These are phyloP conservation scores for Aureobasidium zeae DNA, from an alignment of 2,329 filamentous ascomycete species.

Conservation along the genomic window DNA sequence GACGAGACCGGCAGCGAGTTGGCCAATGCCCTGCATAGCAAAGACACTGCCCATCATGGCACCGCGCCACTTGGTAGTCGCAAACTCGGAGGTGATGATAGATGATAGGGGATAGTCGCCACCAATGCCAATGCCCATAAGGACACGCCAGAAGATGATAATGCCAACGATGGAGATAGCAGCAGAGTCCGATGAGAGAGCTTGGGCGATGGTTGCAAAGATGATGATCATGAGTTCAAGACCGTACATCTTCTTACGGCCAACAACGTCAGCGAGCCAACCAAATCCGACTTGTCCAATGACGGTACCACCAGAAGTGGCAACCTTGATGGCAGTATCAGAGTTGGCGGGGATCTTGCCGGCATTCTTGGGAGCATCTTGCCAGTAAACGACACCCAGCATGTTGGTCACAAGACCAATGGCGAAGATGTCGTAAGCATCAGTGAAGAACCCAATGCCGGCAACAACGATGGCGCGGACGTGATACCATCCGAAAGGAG, in stretches of 20 bases:
- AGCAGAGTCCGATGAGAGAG: constrained; percentile 54
- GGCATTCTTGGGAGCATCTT: constrained; percentile 29
- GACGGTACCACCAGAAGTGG: constrained; percentile 75
- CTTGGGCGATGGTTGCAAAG: constrained; percentile 64
- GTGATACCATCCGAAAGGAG: constrained; percentile 77
- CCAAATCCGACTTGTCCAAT: constrained; percentile 75
- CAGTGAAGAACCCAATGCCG: constrained; percentile 82
- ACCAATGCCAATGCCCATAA: constrained; percentile 72
- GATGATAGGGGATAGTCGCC: constrained; percentile 73
- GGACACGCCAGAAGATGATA: constrained; percentile 71
- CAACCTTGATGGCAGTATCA: constrained; percentile 77
- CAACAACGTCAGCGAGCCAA: constrained; percentile 65
- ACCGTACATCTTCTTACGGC: constrained; percentile 78
- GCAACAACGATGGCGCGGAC: constrained; percentile 67
- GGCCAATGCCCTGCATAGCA: constrained; percentile 78
- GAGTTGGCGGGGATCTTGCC: constrained; percentile 54
- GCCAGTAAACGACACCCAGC: constrained; percentile 70
- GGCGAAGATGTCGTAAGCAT: constrained; percentile 70
- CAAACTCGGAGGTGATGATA: constrained; percentile 81
- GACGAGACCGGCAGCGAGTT: constrained; percentile 65
- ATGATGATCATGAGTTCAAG: constrained; percentile 73
- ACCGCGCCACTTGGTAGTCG: constrained; percentile 74
- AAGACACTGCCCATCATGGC: constrained; percentile 84
- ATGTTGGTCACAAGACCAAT: constrained; percentile 64
- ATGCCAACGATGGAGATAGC: constrained; percentile 54